Percentiles rank a stretch among this genome's conserved stretches.
Evolutionary conservation across 768 basidiomycete species (phyloP).

Genomic region (Hydnomerulius pinastri): DNA sequence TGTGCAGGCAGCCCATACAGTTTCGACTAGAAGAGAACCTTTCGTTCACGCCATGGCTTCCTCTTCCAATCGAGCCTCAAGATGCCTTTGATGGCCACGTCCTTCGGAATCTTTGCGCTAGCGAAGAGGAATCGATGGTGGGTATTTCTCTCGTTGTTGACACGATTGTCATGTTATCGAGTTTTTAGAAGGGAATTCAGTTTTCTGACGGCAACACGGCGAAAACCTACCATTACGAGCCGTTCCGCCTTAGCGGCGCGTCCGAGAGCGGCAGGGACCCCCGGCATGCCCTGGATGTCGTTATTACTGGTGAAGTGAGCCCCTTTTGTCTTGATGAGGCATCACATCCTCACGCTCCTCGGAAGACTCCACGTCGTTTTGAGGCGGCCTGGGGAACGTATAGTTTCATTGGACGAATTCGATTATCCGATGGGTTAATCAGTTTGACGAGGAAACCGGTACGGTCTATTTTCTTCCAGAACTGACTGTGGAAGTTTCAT

Average conservation of each 20-base stretch:
- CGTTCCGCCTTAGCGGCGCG: slow-evolving; percentile 30
- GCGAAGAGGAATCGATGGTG: slow-evolving; percentile 26
- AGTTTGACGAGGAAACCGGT: slow-evolving; percentile 64
- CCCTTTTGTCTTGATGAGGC: slow-evolving; percentile 20
- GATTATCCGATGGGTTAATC: slow-evolving; percentile 57
- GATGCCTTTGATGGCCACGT: slow-evolving; percentile 24
- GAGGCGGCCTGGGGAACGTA: slow-evolving; percentile 70
- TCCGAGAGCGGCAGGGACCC: slow-evolving; percentile 27
- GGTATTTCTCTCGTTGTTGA: slow-evolving; percentile 12
- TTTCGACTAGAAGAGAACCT: slow-evolving; percentile 48
- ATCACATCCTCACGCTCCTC: slow-evolving; percentile 24
- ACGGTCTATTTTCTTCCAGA: slow-evolving; percentile 24
- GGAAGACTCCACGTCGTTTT: slow-evolving; percentile 53
- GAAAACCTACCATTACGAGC: slow-evolving; percentile 31
- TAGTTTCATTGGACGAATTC: slow-evolving; percentile 57
- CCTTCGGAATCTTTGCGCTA: slow-evolving; percentile 20
- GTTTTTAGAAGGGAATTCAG: slow-evolving; percentile 19
- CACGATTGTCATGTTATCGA: slow-evolving; percentile 23
- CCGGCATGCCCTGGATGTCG: slow-evolving; percentile 37
- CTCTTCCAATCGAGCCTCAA: slow-evolving; percentile 27
- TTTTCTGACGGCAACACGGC: slow-evolving; percentile 30
- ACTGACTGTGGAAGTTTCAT: background rate
- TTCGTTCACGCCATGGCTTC: slow-evolving; percentile 41
- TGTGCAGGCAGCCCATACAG: slow-evolving; percentile 51
- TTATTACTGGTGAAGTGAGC: slow-evolving; percentile 36